Evolutionary conservation across 2,329 filamentous ascomycete species (phyloP).

Genomic region (Ophiostoma fasciatum): DNA sequence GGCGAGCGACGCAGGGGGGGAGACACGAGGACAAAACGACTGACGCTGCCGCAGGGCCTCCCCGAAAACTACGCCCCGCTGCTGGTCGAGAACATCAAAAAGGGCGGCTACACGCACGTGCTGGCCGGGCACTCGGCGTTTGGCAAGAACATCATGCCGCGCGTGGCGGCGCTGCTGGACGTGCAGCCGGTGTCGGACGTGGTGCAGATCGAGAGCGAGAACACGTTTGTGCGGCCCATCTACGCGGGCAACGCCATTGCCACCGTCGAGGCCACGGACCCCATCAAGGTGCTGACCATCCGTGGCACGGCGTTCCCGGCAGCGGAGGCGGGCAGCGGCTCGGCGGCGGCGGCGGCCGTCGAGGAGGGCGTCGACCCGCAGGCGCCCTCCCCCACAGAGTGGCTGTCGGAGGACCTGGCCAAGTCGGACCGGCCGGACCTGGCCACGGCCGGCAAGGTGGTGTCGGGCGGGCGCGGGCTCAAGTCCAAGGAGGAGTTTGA

Average conservation of each 20-base stretch:
- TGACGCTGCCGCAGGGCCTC: conserved; percentile 69
- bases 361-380: conserved; percentile 80
- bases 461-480: conserved; percentile 83
- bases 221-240: conserved; percentile 90
- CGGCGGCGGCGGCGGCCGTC: conserved; percentile 56
- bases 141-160: conserved; percentile 86
- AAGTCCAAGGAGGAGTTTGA: conserved; percentile 99
- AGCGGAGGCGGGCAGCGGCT: conserved; percentile 38
- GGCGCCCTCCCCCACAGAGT: conserved; percentile 57
- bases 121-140: conserved; percentile 87
- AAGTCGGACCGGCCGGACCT: conserved; percentile 92
- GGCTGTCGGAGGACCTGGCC: conserved; percentile 85
- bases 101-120: conserved; percentile 84
- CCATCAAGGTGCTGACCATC: conserved; percentile 79
- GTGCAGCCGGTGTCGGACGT: conserved; percentile 90
- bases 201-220: conserved; percentile 71
- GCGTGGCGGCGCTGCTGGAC: conserved; percentile 82
- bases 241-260: conserved; percentile 96
- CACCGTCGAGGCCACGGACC: conserved; percentile 80
- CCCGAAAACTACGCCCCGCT: conserved; percentile 91
- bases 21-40: too few species aligned
- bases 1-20: conserved; percentile 7
- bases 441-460: conserved; percentile 73
- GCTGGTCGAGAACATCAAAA: conserved; percentile 91
- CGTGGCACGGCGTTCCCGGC: conserved; percentile 83